phyloP scores from a whole-genome alignment of 352 stramenopile genomes.

The Phytopythium helicoides region DNA sequence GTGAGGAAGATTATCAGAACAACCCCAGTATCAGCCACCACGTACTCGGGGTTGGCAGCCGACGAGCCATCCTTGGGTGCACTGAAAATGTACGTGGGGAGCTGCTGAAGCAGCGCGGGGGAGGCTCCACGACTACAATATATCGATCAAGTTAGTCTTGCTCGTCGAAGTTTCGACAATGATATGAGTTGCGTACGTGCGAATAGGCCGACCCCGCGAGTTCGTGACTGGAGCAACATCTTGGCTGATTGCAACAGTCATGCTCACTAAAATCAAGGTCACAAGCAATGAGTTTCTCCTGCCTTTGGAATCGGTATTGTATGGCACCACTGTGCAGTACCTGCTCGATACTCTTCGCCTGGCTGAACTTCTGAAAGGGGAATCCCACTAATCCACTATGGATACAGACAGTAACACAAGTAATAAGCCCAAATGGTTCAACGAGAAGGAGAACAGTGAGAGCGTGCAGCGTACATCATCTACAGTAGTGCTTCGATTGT shows the following conservation, averaged over 20 bases:
- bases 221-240: constrained; percentile 19
- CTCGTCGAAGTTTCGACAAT: neutral
- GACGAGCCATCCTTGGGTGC: constrained; percentile 39
- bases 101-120: constrained; percentile 66
- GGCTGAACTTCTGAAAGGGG: constrained; percentile 30
- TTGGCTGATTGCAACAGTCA: constrained; percentile 35
- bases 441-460: too few relatives aligned
- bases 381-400: constrained; percentile 17
- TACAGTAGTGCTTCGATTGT: constrained; percentile 43
- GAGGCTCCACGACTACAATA: constrained; percentile 52
- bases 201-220: constrained; percentile 19
- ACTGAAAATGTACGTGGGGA: constrained; percentile 79
- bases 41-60: constrained; percentile 60
- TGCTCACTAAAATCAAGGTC: constrained; percentile 57
- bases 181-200: constrained; percentile 14
- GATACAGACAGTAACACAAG: neutral
- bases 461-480: constrained; percentile 40
- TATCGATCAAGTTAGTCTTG: neutral
- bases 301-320: too few relatives aligned
- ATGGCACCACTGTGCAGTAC: constrained; percentile 11
- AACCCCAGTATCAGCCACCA: too few relatives aligned
- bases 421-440: too few relatives aligned
- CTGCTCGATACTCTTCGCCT: constrained; percentile 28
- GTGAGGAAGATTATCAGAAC: neutral
- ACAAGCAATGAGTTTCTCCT: neutral